Base-by-base conservation (phyloP, 257 asterid genomes). In the Prunella vulgaris region DNA sequence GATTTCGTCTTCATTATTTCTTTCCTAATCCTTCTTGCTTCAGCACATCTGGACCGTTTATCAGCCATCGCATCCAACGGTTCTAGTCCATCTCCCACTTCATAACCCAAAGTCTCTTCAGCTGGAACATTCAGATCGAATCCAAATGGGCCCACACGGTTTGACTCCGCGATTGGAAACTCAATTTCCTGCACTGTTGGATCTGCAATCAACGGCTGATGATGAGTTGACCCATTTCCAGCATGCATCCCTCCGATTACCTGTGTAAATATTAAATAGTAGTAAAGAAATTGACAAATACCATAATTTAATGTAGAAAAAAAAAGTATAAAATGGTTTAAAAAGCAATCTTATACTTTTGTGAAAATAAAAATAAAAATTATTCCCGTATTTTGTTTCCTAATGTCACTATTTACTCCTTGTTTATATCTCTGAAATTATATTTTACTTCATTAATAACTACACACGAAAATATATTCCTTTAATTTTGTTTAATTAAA, bases 21-120 rank as follows among this genome's bases (percentile, higher is more conserved):
- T 56, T 24, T 83, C 70, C 96, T 79, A 27, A 15, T 60, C 84
- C 80, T 85, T 78, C 96, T 72, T 0, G 92, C 90, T 63, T 81
- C 92, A 32, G 92, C 95, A 54, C 12, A 81, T 75, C 70, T 82
- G 71, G 86, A 84, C 27, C 82, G 86, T 57, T 28, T 59, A 56
- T 80, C 82, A 15, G 59, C 80, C 10, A 38, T 5, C 8, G 7
- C 73, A 77, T 84, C 88, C 72, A 64, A 74, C 72, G 88, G 80
- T 68, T 68, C 78, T 3, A 61, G 59, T 3, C 15, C 48, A 5
- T 76, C 76, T 74, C 0, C 37, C 37, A 6, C 37, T 5, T 32
- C 37, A 5, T 5, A 32, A 5, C 37, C 7, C 6, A 5, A 32
- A 32, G 66, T 48, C 62, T 72, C 85, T 27, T 75, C 85, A 0